A percentile compares a stretch with the other conserved stretches of the same genome.
Conservation (phyloP, 768 basidiomycete species). For the Tricholoma sp. region DNA sequence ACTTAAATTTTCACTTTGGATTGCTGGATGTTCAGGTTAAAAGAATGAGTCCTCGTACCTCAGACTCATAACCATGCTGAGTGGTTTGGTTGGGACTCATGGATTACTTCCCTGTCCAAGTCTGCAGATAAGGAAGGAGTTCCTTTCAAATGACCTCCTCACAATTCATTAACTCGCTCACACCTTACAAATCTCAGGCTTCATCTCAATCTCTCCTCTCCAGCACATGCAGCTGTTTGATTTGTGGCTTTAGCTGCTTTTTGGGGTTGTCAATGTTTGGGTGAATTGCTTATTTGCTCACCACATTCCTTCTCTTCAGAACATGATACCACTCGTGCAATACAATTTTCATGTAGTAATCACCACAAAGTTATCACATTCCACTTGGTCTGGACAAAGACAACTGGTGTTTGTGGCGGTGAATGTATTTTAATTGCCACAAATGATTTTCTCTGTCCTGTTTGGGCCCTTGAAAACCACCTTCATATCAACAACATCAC, state of each 20-base stretch:
- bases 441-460: constrained; percentile 10
- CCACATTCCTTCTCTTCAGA: not conserved
- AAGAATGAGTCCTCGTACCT: too few relatives aligned
- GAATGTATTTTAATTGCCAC: constrained; percentile 13
- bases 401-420: too few relatives aligned
- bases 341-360: not conserved
- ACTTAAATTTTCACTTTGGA: too few relatives aligned
- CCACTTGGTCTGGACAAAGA: too few relatives aligned
- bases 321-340: not conserved
- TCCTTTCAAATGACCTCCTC: too few relatives aligned
- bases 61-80: too few relatives aligned
- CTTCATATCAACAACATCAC: constrained; percentile 3
- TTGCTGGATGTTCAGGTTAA: too few relatives aligned
- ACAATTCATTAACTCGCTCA: too few relatives aligned
- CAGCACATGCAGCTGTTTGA: constrained; percentile 10
- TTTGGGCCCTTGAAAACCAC: constrained; percentile 14
- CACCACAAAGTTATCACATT: not conserved
- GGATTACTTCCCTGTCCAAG: too few relatives aligned
- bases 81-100: too few relatives aligned
- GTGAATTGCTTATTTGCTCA: not conserved
- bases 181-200: too few relatives aligned
- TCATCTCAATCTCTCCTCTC: not conserved
- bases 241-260: constrained; percentile 11
- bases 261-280: not conserved
- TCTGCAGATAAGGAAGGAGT: too few relatives aligned